Percentiles rank a stretch among this genome's conserved stretches.
Evolutionary conservation across 371 early-diverging fungal genomes (phyloP).

Genomic region (Entomophthora muscae): DNA sequence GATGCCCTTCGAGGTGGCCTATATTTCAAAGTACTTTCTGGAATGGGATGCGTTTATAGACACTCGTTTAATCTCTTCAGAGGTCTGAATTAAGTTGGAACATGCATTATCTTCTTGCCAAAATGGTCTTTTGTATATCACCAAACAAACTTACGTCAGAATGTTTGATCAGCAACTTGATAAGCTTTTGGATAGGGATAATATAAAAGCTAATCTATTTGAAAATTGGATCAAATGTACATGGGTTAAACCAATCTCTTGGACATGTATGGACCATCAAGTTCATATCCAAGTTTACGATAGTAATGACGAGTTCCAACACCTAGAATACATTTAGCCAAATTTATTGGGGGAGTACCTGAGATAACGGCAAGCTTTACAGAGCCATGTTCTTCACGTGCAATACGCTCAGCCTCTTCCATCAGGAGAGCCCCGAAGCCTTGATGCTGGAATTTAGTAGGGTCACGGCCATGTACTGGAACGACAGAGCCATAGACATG

Average conservation of each 20-base stretch:
- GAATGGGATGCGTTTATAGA: no score
- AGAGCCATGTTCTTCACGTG: slow-evolving; percentile 94
- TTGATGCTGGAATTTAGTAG: slow-evolving; percentile 98
- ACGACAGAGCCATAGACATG: slow-evolving; percentile 99
- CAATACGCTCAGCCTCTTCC: slow-evolving; percentile 99
- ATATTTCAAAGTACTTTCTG: no score
- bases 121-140: no score
- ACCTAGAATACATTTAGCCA: slow-evolving; percentile 17
- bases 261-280: slow-evolving; percentile 97
- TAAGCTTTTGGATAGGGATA: no score
- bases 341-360: slow-evolving; percentile 23
- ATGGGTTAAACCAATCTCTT: slow-evolving; percentile 57
- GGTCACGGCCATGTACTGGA: slow-evolving; percentile 90
- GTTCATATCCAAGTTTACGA: slow-evolving; percentile 91
- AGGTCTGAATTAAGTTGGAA: no score
- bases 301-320: slow-evolving; percentile 99
- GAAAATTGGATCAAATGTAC: no score
- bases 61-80: no score
- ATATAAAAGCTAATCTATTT: no score
- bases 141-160: no score
- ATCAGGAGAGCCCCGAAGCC: slow-evolving; percentile 98
- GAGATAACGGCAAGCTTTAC: slow-evolving; percentile 96
- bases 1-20: no score
- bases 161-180: no score
- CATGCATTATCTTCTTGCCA: no score